phyloP scores from a whole-genome alignment of 129 eudicot genomes.

The Helianthus annuus region HanXRQr2.0-SUNRISE NC_035444.2:156662105-156662604 shows the following conservation, averaged over 20 bases:
- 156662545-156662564: not conserved
- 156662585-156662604: no score
- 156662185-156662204: slow-evolving; percentile 39
- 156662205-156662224: slow-evolving; percentile 96
- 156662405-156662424: not conserved
- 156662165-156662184: slow-evolving; percentile 16
- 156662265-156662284: slow-evolving; percentile 62
- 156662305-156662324: slow-evolving; percentile 67
- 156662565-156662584: not conserved
- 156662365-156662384: not conserved
- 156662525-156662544: not conserved
- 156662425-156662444: not conserved
- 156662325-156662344: not conserved
- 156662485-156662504: not conserved
- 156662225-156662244: slow-evolving; percentile 91
- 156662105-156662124: no score
- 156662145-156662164: not conserved
- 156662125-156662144: no score
- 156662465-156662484: not conserved
- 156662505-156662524: not conserved
- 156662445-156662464: not conserved
- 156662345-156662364: not conserved
- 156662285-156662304: slow-evolving; percentile 73
- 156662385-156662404: not conserved
- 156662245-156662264: slow-evolving; percentile 92